Base-by-base conservation (phyloP, 1,284 basidiomycete species). In the Gymnopus androsaceus region DNA sequence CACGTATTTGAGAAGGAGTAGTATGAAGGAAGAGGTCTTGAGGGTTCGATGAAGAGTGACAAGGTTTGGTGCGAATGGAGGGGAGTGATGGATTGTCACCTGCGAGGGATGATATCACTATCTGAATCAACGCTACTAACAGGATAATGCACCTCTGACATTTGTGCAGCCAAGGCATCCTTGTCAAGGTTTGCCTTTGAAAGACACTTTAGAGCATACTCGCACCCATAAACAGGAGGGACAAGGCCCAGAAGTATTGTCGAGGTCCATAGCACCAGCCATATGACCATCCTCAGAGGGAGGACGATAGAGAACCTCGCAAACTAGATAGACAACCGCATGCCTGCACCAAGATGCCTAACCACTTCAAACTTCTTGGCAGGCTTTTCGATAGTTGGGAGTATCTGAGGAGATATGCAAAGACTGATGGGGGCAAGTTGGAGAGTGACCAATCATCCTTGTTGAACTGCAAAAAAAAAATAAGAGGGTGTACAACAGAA, bases 151-250 rank as follows among this genome's bases (percentile, higher is more conserved):
- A 90, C 90, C 84, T 97, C 95, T 65, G 92, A 85, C 74, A 95
- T 81, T 74, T 97, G 95, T 3, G 93, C 87, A 37, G 82, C 84
- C 66, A 95, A 80, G 62, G 91, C 88, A 56, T 95, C 93, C 63
- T 88, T 83, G 72, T 92, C 87, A 61, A 96, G 85, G 76, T 96
- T 90, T 51, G 88, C 89, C 73, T 96, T 98, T 69, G 92, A 95
- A 57, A 99, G 79, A 72, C 94, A 94, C 79, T 99, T 99, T 75
- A 99, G 85, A 17, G 96, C 95, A 70, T 91, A 99, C 70, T 98
- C 88, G 57, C 90, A 81, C 28, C 92, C 92, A 64, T 95, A 92
- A 44, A 77, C 73, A 37, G 78, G 75, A 70, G 42, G 69, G 62
- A 50, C 65, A 68, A 60, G 72, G 69, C 61, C 64, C 63, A 48